Evolutionary conservation across 164 flowering plant species (phyloP).

Genomic region (Aristolochia californica): DNA sequence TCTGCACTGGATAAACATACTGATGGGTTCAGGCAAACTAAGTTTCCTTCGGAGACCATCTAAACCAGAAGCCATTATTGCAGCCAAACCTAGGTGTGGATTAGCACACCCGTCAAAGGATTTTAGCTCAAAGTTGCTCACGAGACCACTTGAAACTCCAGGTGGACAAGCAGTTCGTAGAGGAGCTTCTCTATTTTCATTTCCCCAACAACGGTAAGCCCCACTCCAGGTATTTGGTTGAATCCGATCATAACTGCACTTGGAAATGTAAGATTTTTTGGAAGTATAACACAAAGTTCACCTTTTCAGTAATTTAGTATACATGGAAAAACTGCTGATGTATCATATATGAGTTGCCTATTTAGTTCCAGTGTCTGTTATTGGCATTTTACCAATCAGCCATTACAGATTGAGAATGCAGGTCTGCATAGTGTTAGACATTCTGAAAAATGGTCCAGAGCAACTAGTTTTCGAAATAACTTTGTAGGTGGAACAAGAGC

Average conservation of each 20-base stretch:
- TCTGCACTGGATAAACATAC: conserved; percentile 24
- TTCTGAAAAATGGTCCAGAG: no score
- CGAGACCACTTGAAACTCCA: conserved; percentile 61
- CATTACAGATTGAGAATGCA: no score
- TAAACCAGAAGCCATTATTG: conserved; percentile 82
- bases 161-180: conserved; percentile 91
- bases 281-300: no score
- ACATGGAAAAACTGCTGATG: no score
- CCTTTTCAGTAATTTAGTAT: no score
- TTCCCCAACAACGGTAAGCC: conserved; percentile 95
- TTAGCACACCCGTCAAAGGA: conserved; percentile 95
- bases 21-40: conserved; percentile 67
- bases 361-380: no score
- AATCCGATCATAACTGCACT: conserved; percentile 80
- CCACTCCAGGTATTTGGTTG: conserved; percentile 99
- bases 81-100: conserved; percentile 83
- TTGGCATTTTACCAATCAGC: no score
- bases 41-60: conserved; percentile 79
- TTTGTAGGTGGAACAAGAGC: no score
- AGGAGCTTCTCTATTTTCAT: conserved; percentile 90
- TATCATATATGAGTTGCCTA: no score
- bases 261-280: not conserved
- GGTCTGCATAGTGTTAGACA: no score
- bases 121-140: conserved; percentile 95
- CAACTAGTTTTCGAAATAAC: no score